Conservation (phyloP, 345 rosid genomes). For the Bruguiera sexangula region DNA sequence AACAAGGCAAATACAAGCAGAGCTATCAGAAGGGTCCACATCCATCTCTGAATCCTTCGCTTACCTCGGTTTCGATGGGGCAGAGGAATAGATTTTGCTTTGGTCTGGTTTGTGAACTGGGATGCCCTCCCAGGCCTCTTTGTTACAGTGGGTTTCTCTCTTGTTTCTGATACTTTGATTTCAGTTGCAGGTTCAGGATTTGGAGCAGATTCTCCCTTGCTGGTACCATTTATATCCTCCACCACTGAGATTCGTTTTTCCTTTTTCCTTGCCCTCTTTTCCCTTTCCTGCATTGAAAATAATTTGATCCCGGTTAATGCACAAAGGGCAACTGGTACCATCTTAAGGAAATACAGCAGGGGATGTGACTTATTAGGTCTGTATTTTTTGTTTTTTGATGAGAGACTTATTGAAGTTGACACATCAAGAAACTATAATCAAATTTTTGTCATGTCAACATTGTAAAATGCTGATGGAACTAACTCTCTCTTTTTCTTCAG, state of each 20-base stretch:
- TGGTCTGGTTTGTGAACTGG: slow-evolving; percentile 54
- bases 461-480: slow-evolving; percentile 5
- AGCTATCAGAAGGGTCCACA: slow-evolving; percentile 53
- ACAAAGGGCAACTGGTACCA: background rate
- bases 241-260: slow-evolving; percentile 41
- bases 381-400: background rate
- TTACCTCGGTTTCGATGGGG: slow-evolving; percentile 67
- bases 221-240: slow-evolving; percentile 22
- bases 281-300: slow-evolving; percentile 56
- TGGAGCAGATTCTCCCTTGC: slow-evolving; percentile 30
- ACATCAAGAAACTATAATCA: background rate
- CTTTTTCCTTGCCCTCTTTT: slow-evolving; percentile 76
- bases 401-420: too few relatives aligned
- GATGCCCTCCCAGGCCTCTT: slow-evolving; percentile 44
- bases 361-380: background rate
- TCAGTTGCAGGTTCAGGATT: slow-evolving; percentile 34
- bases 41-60: slow-evolving; percentile 72
- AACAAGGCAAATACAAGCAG: slow-evolving; percentile 43
- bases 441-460: background rate
- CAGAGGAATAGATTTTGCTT: slow-evolving; percentile 56
- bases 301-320: background rate
- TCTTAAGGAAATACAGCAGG: background rate
- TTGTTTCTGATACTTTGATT: slow-evolving; percentile 37
- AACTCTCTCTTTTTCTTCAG: slow-evolving; percentile 77
- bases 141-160: slow-evolving; percentile 26